These are phyloP conservation scores for Podaxis sp. DNA, from an alignment of 768 basidiomycete species.

Conservation along the genomic window DNA sequence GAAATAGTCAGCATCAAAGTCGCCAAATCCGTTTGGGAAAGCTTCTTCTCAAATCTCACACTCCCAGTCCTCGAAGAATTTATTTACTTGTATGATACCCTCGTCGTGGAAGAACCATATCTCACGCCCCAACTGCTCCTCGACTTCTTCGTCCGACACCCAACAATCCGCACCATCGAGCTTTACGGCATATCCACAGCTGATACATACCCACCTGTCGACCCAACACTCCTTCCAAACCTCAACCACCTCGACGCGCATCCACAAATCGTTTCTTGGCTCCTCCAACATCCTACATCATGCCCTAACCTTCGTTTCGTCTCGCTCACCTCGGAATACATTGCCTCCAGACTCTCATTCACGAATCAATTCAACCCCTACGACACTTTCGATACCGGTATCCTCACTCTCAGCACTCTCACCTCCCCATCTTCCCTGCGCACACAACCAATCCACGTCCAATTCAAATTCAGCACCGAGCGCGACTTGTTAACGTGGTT, in stretches of 20 bases:
- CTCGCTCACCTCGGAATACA: conserved; percentile 1
- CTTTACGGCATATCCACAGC: neutral
- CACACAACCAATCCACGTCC: neutral
- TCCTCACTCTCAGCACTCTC: neutral
- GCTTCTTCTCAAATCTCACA: neutral
- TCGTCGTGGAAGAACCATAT: neutral
- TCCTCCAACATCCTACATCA: neutral
- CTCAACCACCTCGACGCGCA: neutral
- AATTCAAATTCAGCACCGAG: conserved; percentile 12
- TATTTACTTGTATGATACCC: neutral
- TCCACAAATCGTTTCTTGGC: conserved; percentile 5
- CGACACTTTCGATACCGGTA: neutral
- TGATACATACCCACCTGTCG: neutral
- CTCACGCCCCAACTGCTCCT: neutral
- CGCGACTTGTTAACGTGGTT: neutral
- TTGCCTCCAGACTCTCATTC: neutral
- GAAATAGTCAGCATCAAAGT: conserved; percentile 3
- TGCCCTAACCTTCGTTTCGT: neutral
- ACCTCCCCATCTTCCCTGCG: neutral
- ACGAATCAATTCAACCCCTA: neutral
- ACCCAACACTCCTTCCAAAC: neutral
- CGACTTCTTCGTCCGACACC: conserved; percentile 1
- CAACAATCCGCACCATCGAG: neutral
- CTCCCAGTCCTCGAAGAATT: neutral
- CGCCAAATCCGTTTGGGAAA: neutral